These are phyloP conservation scores for Boletales sp. DNA, from an alignment of 768 basidiomycete genomes.

Conservation along the genomic window DNA sequence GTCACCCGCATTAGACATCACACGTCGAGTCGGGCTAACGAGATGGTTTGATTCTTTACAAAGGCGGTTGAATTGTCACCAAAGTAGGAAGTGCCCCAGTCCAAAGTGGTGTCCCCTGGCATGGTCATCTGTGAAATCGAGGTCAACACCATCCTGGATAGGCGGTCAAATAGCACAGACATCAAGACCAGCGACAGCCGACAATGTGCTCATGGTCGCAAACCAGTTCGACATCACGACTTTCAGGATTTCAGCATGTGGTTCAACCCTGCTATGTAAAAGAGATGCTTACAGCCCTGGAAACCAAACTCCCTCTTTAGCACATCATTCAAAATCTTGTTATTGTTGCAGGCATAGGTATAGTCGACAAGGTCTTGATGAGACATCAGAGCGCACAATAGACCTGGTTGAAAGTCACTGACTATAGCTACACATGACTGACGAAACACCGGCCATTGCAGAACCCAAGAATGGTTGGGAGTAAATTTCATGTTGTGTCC, in stretches of 20 bases:
- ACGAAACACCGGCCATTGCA: conserved; percentile 61
- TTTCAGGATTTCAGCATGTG: conserved; percentile 13
- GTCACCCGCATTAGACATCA: conserved; percentile 58
- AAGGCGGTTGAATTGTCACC: conserved; percentile 56
- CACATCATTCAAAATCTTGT: conserved; percentile 54
- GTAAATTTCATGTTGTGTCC: conserved; percentile 55
- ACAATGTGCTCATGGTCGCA: conserved; percentile 46
- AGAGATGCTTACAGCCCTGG: conserved; percentile 47
- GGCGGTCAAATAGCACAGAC: conserved; percentile 32
- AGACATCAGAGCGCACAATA: background rate
- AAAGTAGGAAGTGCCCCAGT: conserved; percentile 45
- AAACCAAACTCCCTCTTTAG: conserved; percentile 66
- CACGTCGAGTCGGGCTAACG: conserved; percentile 56
- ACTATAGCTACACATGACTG: conserved; percentile 67
- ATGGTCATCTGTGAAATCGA: conserved; percentile 55
- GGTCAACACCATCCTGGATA: background rate
- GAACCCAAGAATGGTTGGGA: conserved; percentile 54
- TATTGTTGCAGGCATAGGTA: conserved; percentile 63
- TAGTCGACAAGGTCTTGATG: conserved; percentile 49
- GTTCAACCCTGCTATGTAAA: background rate
- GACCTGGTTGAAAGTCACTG: background rate
- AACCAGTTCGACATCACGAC: conserved; percentile 61
- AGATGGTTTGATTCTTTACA: conserved; percentile 60
- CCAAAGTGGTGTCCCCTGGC: conserved; percentile 57
- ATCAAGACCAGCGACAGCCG: conserved; percentile 60